These are phyloP conservation scores for Ambrosiella cleistominuta DNA, from an alignment of 2,329 filamentous ascomycete species.

Conservation along the genomic window DNA sequence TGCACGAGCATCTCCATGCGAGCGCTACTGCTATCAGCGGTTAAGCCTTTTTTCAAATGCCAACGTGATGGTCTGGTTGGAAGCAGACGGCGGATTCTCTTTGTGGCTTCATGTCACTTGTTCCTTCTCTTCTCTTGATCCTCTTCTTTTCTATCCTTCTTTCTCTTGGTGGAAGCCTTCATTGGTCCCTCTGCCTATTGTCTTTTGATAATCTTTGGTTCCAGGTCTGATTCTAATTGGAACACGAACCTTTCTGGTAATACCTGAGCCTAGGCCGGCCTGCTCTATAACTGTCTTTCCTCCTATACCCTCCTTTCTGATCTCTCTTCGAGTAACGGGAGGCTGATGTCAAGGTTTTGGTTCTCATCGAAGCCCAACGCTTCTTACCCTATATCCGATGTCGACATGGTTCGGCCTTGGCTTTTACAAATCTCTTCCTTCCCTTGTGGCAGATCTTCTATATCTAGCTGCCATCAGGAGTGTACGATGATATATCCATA, in stretches of 20 bases:
- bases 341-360: not conserved
- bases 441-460: not conserved
- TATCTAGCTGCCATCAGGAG: slow-evolving; percentile 2
- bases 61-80: not conserved
- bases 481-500: slow-evolving; percentile 5
- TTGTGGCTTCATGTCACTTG: not conserved
- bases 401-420: not conserved
- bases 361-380: slow-evolving; percentile 2
- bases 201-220: slow-evolving; percentile 12
- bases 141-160: not conserved
- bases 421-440: not conserved
- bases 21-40: slow-evolving; percentile 9
- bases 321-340: slow-evolving; percentile 10
- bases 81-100: not conserved
- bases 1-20: slow-evolving; percentile 10
- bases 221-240: not conserved
- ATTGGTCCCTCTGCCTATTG: slow-evolving; percentile 12
- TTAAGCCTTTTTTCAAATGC: not conserved
- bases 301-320: slow-evolving; percentile 2
- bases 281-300: not conserved
- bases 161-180: slow-evolving; percentile 7
- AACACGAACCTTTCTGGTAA: slow-evolving; percentile 2
- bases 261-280: slow-evolving; percentile 9
- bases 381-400: not conserved
- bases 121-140: not conserved